Conservation (phyloP, 2,329 filamentous ascomycete species). For the Apiospora malaysiana region DNA sequence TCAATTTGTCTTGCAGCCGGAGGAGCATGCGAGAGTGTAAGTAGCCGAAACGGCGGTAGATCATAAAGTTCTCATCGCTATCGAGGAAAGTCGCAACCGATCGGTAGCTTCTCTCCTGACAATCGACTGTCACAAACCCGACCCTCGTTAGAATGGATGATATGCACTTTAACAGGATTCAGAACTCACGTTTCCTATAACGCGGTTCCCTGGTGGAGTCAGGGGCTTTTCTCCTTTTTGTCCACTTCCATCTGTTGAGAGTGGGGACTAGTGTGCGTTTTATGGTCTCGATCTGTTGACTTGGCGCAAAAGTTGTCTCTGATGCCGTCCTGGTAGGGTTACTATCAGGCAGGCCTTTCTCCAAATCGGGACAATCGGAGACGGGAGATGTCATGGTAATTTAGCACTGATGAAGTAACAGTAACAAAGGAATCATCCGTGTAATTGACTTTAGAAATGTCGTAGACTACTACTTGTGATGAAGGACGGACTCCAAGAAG, state of each 20-base stretch:
- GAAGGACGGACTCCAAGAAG: too few species aligned
- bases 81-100: conserved; percentile 13
- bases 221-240: background rate
- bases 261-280: background rate
- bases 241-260: background rate
- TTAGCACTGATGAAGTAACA: background rate
- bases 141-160: background rate
- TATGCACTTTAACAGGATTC: background rate
- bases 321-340: background rate
- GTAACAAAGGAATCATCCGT: background rate
- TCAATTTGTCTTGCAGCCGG: background rate
- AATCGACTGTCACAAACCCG: background rate
- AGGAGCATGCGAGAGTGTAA: background rate
- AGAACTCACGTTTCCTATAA: background rate
- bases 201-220: background rate
- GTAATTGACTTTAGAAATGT: background rate
- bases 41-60: conserved; percentile 19
- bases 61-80: conserved; percentile 22
- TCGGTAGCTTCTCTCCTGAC: conserved; percentile 9
- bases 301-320: background rate
- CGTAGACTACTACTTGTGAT: too few species aligned
- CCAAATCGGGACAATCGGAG: background rate
- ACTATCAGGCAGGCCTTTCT: background rate
- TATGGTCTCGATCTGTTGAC: background rate
- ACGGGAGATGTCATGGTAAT: background rate